Evolutionary conservation across 495 filamentous ascomycete species (phyloP).

Genomic region (Aspergillus diversus): DNA sequence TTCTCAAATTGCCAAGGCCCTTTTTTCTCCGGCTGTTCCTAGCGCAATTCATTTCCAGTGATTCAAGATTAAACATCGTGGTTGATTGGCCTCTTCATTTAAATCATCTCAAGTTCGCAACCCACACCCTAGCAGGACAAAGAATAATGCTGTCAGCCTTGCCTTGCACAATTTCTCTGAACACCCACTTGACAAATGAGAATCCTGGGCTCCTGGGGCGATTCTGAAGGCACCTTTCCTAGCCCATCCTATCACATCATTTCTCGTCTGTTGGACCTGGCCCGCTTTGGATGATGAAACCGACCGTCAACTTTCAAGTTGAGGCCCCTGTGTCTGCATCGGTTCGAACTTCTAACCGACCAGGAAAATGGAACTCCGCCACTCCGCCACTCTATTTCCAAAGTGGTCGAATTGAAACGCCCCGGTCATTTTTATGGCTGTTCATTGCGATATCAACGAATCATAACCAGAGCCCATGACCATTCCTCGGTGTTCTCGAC

Average conservation of each 20-base stretch:
- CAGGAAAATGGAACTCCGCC: background rate
- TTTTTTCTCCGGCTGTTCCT: constrained; percentile 14
- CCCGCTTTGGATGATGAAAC: background rate
- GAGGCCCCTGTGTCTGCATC: background rate
- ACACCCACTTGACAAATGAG: background rate
- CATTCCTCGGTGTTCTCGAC: background rate
- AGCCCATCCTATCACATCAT: background rate
- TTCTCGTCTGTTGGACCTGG: background rate
- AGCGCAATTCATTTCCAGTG: constrained; percentile 5
- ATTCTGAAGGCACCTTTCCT: background rate
- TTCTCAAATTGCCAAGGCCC: constrained; percentile 13
- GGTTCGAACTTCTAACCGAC: background rate
- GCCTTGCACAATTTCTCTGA: background rate
- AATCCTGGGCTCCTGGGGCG: background rate
- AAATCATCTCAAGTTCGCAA: background rate
- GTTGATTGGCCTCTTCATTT: background rate
- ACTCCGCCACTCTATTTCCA: background rate
- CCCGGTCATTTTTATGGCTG: no score
- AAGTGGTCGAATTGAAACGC: no score
- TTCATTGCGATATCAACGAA: background rate
- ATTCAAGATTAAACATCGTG: background rate
- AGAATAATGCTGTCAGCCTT: background rate
- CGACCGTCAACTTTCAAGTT: background rate
- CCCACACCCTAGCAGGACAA: background rate
- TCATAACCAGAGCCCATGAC: background rate